Base-by-base conservation (phyloP, 176 grass and related monocot genomes). In the Puccinellia tenuiflora region DNA sequence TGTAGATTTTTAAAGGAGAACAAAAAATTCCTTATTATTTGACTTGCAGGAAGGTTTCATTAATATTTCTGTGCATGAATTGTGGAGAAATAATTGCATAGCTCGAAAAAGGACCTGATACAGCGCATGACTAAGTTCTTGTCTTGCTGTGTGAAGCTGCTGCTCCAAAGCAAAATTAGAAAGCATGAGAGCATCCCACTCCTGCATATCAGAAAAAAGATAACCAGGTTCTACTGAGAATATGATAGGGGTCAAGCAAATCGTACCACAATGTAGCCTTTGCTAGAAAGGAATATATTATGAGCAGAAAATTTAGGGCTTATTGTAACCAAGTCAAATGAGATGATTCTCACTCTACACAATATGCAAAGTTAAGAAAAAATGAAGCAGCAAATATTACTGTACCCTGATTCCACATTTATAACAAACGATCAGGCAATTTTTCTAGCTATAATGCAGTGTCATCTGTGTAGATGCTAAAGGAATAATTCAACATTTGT, bases 161-260 rank as follows among this genome's bases (percentile, higher is more conserved):
- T 99, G 97, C 84, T 99, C 97, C 86, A 99, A 81, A 74, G 97
- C 72, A 88, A 87, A 94, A 85, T 94, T 99, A 75, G 97, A 99
- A 51, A 99, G 86, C 97, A 99, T 94, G 78, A 99, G 68, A 82
- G 93, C 91, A 87, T 99, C 97, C 97, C 97, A 99, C 79, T 99
- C 97, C 97, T 99, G 76, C 24, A 74, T 77, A 62, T 46, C 29
- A 47, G 76, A 67, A 37, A 78, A 76, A 78, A 61, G 60, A n/a
- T n/a, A 81, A 83, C 9, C 6, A n/a, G 77, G 62, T 73, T 68
- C 46, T 50, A 59, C 1, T 85, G 38, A 92, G 62, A 62, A 26
- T 59, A 80, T 66, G 38, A 55, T 18, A 40, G 16, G 15, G 15
- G 34, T 78, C 22, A 45, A 34, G 53, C 15, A 68, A 83, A 39